A percentile compares a stretch with the other conserved stretches of the same genome.
Conservation (phyloP, 2,329 filamentous ascomycete species). For the Pseudogymnoascus sp. region DNA sequence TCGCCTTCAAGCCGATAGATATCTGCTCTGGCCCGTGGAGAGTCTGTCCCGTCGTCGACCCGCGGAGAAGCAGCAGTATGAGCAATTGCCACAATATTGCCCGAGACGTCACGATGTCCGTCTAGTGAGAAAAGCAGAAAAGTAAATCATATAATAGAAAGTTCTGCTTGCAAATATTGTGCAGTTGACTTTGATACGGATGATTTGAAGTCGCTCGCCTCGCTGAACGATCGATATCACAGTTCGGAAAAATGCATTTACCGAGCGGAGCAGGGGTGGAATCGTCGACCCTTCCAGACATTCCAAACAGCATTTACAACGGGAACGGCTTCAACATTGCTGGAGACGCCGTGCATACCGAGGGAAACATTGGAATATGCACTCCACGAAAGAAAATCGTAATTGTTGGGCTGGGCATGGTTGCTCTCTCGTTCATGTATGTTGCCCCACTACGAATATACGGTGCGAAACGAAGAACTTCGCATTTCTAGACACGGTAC, state of each 20-base stretch:
- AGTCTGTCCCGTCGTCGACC: not conserved
- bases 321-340: not conserved
- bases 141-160: not conserved
- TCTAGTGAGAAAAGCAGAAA: not conserved
- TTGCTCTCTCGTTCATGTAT: conserved; percentile 81
- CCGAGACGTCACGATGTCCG: not conserved
- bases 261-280: conserved; percentile 5
- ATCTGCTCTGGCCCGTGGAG: not conserved
- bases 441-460: conserved; percentile 26
- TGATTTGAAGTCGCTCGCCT: not conserved
- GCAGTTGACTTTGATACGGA: not conserved
- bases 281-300: not conserved
- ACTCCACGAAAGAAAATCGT: conserved; percentile 57
- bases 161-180: not conserved
- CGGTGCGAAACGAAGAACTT: not conserved
- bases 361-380: conserved; percentile 14
- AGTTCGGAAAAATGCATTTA: conserved; percentile 6
- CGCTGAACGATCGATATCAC: not conserved
- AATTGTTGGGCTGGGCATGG: conserved; percentile 85
- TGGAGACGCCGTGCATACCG: not conserved
- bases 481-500: not conserved
- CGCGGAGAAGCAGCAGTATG: not conserved
- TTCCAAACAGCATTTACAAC: not conserved
- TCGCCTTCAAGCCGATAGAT: not conserved
- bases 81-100: not conserved